Evolutionary conservation across 805 yeast species (phyloP), one percentile per base, ranked within the genome.

Genomic region (Candida tibetensis): DNA sequence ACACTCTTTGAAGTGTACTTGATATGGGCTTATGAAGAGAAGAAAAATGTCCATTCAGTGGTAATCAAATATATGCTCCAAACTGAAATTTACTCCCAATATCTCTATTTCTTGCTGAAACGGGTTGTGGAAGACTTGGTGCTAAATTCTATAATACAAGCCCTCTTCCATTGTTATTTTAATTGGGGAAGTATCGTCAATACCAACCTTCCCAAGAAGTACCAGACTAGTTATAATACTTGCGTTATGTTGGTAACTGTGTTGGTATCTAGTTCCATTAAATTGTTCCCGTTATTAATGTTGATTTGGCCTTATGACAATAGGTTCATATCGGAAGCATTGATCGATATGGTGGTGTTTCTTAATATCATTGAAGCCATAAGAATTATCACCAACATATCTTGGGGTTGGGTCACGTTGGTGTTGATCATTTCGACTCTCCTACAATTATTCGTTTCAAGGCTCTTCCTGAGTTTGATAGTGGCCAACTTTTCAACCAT

Each of bases 221-320:
- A 56, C 25, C 71, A 69, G 29, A 62, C 60, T 30, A 53, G 55
- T 1, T 65, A 60, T 45, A 40, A 45, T 61, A 74, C 12, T 1
- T 52, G 62, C n/a, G 72, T 75, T 3, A 58, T 90, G 13, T 72
- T 88, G 1, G 72, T 81, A 7, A 83, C 95, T 0, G 71, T 89
- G 1, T 55, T 90, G 31, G 72, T 89, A 4, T 81, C 97, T 0
- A 80, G 87, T 30, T 79, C 86, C 1, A 82, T 91, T 28, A 87
- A 85, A 53, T 68, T 91, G 16, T 82, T 91, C 45, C 99, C 99
- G 0, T 83, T 93, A 14, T 70, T 93, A 23, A 91, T 91, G 90
- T 69, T 93, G 22, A 91, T 93, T 25, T 93, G 99, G 99, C 93
- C 95, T 0, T 93, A 93, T 53, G 96, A 93, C 54, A 54, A 54